Conservation (phyloP, 352 stramenopile species). For the Pythium diclinum region DNA sequence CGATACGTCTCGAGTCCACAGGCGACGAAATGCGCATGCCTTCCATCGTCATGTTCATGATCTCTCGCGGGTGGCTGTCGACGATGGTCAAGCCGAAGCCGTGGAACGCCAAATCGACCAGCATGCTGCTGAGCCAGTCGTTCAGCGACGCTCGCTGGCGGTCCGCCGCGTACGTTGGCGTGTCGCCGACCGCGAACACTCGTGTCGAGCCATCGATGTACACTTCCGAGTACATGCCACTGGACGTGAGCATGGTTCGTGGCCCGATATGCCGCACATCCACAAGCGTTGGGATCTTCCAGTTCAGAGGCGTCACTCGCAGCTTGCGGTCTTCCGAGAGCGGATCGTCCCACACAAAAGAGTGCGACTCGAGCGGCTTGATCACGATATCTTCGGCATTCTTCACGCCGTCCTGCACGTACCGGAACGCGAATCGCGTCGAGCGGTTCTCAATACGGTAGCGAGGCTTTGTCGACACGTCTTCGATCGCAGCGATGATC, state of each 20-base stretch:
- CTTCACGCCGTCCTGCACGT: conserved; percentile 60
- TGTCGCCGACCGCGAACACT: conserved; percentile 79
- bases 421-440: conserved; percentile 65
- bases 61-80: conserved; percentile 66
- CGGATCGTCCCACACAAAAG: conserved; percentile 81
- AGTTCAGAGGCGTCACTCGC: conserved; percentile 56
- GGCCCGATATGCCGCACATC: conserved; percentile 76
- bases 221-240: conserved; percentile 70
- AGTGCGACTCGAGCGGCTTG: conserved; percentile 65
- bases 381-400: conserved; percentile 65
- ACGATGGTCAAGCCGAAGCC: conserved; percentile 56
- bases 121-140: conserved; percentile 69
- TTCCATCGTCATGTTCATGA: conserved; percentile 87
- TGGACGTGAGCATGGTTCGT: conserved; percentile 38
- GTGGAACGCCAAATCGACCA: conserved; percentile 69
- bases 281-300: conserved; percentile 67
- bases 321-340: conserved; percentile 47
- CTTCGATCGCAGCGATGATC: conserved; percentile 66
- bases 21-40: conserved; percentile 65
- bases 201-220: conserved; percentile 83
- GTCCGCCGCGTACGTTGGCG: conserved; percentile 52
- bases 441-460: conserved; percentile 89
- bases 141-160: conserved; percentile 51
- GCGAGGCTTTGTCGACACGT: conserved; percentile 61
- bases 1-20: conserved; percentile 41